Evolutionary conservation across 2,329 filamentous ascomycete genomes (phyloP), one percentile per base, ranked within the genome.

Genomic region (Phialemoniopsis sp.): DNA sequence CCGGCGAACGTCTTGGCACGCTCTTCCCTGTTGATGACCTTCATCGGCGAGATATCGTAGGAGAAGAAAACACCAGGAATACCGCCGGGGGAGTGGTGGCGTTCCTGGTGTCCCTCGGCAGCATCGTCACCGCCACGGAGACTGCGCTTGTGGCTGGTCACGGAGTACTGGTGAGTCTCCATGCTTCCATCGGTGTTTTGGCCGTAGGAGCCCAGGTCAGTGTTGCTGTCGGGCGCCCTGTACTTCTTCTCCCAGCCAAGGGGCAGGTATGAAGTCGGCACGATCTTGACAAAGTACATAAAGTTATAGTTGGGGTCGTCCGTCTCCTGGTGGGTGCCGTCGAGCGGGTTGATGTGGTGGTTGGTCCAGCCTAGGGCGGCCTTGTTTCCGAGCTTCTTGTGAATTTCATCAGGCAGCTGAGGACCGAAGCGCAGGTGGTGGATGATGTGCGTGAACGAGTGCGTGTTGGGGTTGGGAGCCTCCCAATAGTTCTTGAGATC

Each of bases 261-360:
- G 3, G 93, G 89, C 18, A 97, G 76, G 61, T 97, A 98, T 1
- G 89, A 91, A 2, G 93, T 98, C 4, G 87, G 89, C 26, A 98
- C 93, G 41, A 98, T 93, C 73, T 98, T 98, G 65, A 98, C 76
- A 64, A 98, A 98, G 72, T 98, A 98, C 89, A 97, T 95, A 64
- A 84, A 98, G 71, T 96, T 98, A 73, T 77, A 96, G 48, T 86
- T 86, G 50, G 88, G 79, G 55, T 96, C 89, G 29, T 77, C 70
- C 3, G 89, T 94, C 38, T 73, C 67, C 70, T 97, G 89, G 47
- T 76, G 69, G 4, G 85, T 87, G 38, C 77, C 74, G 56, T 98
- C 94, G 5, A 98, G 79, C 5, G 93, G 93, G 64, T 97, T 96
- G 50, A 88, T 66, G 63, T 97, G 89, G 65, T 95, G 87, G 63